Conservation (phyloP, 176 grass and related monocot genomes). For the Dendrocalamus sinicus region DNA sequence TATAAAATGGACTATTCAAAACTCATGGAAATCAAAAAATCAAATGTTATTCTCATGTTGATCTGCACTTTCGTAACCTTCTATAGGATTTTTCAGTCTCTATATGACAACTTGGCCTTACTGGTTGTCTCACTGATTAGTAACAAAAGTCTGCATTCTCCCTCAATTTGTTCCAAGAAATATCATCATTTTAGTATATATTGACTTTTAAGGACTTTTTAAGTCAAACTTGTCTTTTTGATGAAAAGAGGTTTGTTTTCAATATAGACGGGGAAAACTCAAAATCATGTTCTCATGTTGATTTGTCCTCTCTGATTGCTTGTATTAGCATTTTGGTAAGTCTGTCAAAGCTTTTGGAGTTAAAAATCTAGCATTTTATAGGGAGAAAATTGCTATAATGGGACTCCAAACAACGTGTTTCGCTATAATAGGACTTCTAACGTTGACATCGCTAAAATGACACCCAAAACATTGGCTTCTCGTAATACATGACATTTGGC, state of each 20-base stretch:
- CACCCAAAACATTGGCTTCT: too few relatives aligned
- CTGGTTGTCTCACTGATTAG: neutral
- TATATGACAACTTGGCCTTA: neutral
- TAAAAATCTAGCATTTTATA: constrained; percentile 13
- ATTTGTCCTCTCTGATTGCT: neutral
- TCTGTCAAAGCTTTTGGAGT: neutral
- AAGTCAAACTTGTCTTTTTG: neutral
- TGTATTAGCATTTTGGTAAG: neutral
- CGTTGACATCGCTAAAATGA: too few relatives aligned
- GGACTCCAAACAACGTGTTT: too few relatives aligned
- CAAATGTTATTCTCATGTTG: neutral
- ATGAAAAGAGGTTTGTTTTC: neutral
- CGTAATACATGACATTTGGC: too few relatives aligned
- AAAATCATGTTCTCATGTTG: neutral
- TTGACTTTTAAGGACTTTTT: neutral
- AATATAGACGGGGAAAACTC: neutral
- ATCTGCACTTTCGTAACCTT: neutral
- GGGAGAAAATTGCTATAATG: too few relatives aligned
- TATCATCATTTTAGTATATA: neutral
- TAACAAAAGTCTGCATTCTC: neutral
- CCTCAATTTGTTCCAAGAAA: neutral
- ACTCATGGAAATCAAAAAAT: neutral
- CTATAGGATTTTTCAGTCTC: neutral
- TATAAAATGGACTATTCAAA: neutral
- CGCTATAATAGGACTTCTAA: too few relatives aligned